Evolutionary conservation across 306 rosid species (phyloP), one percentile per base, ranked within the genome.

Genomic region (Cicer bijugum): DNA sequence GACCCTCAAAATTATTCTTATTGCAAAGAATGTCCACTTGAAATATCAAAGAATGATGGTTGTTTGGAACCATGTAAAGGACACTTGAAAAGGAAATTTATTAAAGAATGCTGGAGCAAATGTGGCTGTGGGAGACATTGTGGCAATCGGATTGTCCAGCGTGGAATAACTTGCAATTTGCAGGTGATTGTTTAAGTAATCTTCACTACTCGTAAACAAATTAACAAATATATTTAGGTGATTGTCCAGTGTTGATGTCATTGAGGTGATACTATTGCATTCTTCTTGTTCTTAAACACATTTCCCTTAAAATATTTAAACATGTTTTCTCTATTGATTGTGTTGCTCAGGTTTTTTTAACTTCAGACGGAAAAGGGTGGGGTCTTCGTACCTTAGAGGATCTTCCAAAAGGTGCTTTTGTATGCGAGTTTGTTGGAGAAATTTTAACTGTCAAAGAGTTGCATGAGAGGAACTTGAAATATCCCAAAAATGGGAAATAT

Each of bases 41-140:
- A 91, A 83, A 89, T 79, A 64, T 63, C 86, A 37, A 89, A 84
- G 86, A 84, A 80, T 61, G 92, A 87, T 74, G 90, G 80, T 74
- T 88, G 82, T 77, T 69, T 82, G 62, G 97, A 91, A 85, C 89
- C 93, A 60, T 94, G 99, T 84, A 94, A 94, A 84, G 99, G 99
- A 81, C 99, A 94, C 83, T 58, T 84, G 10, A 84, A 78, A 84
- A 86, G 90, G 80, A 86, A 84, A 47, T 88, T 91, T 82, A 86
- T 94, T 43, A 91, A 91, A 69, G 99, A 94, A 80, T 94, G 99
- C 78, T 94, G 99, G 99, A 78, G 85, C 67, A 94, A 88, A 82
- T 94, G 99, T 75, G 96, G 97, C 81, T 94, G 99, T 78, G 84
- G 62, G 65, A 88, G 78, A 69, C 87, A 84, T 19, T 94, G 99